Percentiles rank a stretch among this genome's conserved stretches.
Evolutionary conservation across 2,329 filamentous ascomycete species (phyloP).

Genomic region (Thielaviopsis punctulata): DNA sequence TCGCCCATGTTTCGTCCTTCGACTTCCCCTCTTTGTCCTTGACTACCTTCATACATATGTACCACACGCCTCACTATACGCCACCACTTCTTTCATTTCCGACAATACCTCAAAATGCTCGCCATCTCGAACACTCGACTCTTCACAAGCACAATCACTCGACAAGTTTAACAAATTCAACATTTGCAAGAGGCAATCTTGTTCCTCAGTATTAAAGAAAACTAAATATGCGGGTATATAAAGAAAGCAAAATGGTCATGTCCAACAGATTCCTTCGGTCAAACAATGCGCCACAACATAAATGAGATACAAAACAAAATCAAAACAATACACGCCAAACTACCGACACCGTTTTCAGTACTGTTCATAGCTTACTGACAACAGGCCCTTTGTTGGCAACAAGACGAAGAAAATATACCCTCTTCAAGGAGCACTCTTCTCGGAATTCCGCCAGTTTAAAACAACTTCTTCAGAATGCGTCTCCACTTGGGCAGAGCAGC

Average conservation of each 20-base stretch:
- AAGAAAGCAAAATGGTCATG: not conserved
- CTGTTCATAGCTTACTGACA: not conserved
- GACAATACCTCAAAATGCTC: too few species aligned
- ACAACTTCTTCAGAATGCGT: slow-evolving; percentile 22
- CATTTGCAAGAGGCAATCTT: not conserved
- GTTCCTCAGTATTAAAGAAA: not conserved
- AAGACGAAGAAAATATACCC: not conserved
- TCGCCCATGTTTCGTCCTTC: too few species aligned
- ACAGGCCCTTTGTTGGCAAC: not conserved
- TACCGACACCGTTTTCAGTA: too few species aligned
- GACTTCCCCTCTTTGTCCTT: too few species aligned
- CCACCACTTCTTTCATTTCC: too few species aligned
- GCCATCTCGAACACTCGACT: too few species aligned
- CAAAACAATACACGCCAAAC: not conserved
- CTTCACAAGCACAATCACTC: too few species aligned
- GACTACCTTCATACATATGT: too few species aligned
- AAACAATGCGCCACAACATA: not conserved
- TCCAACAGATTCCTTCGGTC: not conserved
- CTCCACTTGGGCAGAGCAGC: slow-evolving; percentile 36
- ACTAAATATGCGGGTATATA: not conserved
- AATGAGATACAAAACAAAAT: not conserved
- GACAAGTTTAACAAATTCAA: too few species aligned
- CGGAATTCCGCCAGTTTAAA: slow-evolving; percentile 16
- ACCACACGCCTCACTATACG: too few species aligned
- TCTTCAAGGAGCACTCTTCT: not conserved